These are phyloP conservation scores for Didymella glomerata DNA, from an alignment of 2,329 filamentous ascomycete species.

Conservation along the genomic window DNA sequence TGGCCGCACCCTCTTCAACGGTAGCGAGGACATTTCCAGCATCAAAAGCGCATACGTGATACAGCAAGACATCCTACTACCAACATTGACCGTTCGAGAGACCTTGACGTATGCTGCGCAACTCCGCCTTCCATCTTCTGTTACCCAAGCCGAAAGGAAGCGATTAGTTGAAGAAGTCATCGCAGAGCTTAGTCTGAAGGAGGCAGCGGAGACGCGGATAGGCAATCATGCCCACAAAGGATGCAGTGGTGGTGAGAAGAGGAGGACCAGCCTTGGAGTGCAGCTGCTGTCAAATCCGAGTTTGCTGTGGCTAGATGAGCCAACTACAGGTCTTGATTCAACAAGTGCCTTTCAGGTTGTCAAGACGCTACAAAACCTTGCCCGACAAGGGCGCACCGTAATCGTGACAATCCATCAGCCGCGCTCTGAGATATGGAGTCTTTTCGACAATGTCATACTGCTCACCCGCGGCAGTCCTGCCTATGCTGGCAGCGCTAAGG, in stretches of 20 bases:
- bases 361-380: slow-evolving; percentile 72
- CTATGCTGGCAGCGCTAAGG: slow-evolving; percentile 68
- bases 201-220: slow-evolving; percentile 78
- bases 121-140: slow-evolving; percentile 71
- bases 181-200: slow-evolving; percentile 75
- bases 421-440: slow-evolving; percentile 79
- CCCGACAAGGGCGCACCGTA: slow-evolving; percentile 73
- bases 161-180: slow-evolving; percentile 79
- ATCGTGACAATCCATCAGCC: slow-evolving; percentile 81
- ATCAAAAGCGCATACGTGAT: slow-evolving; percentile 75
- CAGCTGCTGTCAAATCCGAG: slow-evolving; percentile 82
- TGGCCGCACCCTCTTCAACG: slow-evolving; percentile 70
- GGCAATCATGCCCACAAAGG: slow-evolving; percentile 76
- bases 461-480: slow-evolving; percentile 73
- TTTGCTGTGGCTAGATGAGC: slow-evolving; percentile 79
- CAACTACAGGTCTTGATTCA: slow-evolving; percentile 77
- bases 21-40: slow-evolving; percentile 56
- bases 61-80: slow-evolving; percentile 78
- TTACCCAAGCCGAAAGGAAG: slow-evolving; percentile 65
- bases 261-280: slow-evolving; percentile 78
- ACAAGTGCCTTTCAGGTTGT: slow-evolving; percentile 79
- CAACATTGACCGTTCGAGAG: slow-evolving; percentile 77
- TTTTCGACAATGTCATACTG: slow-evolving; percentile 77
- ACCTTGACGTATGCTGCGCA: slow-evolving; percentile 78
- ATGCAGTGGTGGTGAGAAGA: slow-evolving; percentile 81